Evolutionary conservation across 2,329 filamentous ascomycete genomes (phyloP).

Genomic region (Hysterium pulicare): DNA sequence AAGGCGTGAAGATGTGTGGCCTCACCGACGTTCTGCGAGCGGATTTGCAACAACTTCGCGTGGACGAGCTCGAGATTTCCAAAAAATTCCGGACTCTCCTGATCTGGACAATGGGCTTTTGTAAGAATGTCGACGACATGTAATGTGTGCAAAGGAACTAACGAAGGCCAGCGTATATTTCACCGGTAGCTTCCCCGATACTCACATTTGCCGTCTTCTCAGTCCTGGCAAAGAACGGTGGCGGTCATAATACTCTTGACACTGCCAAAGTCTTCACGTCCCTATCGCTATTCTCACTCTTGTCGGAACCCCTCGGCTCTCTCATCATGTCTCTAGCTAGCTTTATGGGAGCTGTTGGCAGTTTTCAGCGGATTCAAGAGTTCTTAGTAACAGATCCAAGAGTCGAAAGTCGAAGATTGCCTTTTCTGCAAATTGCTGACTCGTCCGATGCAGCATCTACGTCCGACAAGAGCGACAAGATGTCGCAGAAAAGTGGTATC

Average conservation of each 20-base stretch:
- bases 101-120: slow-evolving; percentile 36
- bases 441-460: slow-evolving; percentile 17
- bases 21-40: slow-evolving; percentile 27
- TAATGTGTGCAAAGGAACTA: too few species aligned
- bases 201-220: slow-evolving; percentile 46
- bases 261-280: slow-evolving; percentile 46
- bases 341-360: slow-evolving; percentile 45
- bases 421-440: slow-evolving; percentile 15
- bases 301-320: slow-evolving; percentile 45
- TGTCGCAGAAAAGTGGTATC: slow-evolving; percentile 21
- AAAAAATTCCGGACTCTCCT: slow-evolving; percentile 33
- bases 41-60: slow-evolving; percentile 28
- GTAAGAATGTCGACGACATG: slow-evolving; percentile 13
- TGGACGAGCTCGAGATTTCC: slow-evolving; percentile 33
- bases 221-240: slow-evolving; percentile 35
- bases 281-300: slow-evolving; percentile 45
- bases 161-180: slow-evolving; percentile 32
- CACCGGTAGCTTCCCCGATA: slow-evolving; percentile 40
- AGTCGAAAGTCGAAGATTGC: slow-evolving; percentile 20
- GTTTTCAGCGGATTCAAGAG: slow-evolving; percentile 46
- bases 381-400: slow-evolving; percentile 36
- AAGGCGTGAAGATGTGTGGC: slow-evolving; percentile 47
- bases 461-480: slow-evolving; percentile 23
- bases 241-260: slow-evolving; percentile 32
- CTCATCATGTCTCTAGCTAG: slow-evolving; percentile 46